Evolutionary conservation across 495 filamentous ascomycete species (phyloP).

Genomic region (Penicillium roqueforti): DNA sequence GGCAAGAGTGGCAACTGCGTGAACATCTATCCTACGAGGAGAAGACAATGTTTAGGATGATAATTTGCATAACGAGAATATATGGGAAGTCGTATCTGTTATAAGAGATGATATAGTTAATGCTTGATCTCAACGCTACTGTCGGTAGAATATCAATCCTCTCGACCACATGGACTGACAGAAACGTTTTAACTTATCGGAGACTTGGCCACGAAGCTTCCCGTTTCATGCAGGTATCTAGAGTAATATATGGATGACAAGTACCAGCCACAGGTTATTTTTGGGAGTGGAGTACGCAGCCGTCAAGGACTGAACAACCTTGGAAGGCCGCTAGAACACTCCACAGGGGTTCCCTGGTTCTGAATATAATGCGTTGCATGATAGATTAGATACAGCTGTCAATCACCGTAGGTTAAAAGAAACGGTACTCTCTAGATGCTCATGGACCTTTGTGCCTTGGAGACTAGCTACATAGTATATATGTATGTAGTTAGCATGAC

Average conservation of each 20-base stretch:
- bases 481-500: neutral
- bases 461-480: neutral
- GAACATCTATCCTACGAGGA: neutral
- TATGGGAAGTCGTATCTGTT: neutral
- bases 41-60: neutral
- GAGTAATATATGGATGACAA: neutral
- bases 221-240: neutral
- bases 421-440: neutral
- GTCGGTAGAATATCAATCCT: neutral
- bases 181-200: neutral
- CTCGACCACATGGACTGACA: neutral
- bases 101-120: neutral
- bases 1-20: neutral
- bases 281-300: neutral
- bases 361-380: neutral
- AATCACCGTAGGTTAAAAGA: neutral
- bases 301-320: neutral
- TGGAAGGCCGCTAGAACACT: neutral
- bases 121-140: neutral
- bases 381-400: neutral
- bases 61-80: neutral
- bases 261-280: constrained; percentile 1
- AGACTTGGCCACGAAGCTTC: neutral
- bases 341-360: neutral
- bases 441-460: neutral